phyloP scores from a whole-genome alignment of 352 stramenopile genomes.

The Phytopythium ostracodes region DNA sequence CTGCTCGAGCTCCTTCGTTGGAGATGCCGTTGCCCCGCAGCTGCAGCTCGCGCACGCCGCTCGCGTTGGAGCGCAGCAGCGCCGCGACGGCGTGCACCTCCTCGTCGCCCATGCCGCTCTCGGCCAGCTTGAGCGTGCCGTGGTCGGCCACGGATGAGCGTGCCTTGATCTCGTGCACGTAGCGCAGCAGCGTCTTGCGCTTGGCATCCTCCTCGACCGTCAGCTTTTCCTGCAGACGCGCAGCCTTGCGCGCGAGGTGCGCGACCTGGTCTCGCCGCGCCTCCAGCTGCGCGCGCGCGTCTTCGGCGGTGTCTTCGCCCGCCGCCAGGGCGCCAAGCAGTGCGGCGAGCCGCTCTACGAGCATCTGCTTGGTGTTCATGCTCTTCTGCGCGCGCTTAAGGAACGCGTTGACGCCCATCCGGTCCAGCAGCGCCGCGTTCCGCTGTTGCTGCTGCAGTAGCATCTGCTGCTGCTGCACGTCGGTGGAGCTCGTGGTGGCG shows the following conservation, averaged over 20 bases:
- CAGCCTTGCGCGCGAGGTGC: constrained; percentile 66
- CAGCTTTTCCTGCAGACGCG: constrained; percentile 81
- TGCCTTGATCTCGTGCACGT: constrained; percentile 93
- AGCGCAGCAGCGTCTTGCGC: constrained; percentile 92
- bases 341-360: constrained; percentile 87
- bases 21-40: constrained; percentile 90
- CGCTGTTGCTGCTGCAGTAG: constrained; percentile 28
- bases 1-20: constrained; percentile 89
- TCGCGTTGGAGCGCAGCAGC: constrained; percentile 81
- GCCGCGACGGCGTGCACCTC: constrained; percentile 94
- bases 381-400: constrained; percentile 92
- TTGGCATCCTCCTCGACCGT: constrained; percentile 94
- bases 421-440: constrained; percentile 88
- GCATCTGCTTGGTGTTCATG: constrained; percentile 90
- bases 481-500: constrained; percentile 10
- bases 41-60: constrained; percentile 92
- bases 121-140: constrained; percentile 71
- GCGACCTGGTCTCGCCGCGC: constrained; percentile 80
- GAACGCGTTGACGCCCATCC: constrained; percentile 88
- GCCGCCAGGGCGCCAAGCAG: constrained; percentile 68
- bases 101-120: constrained; percentile 92
- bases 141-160: constrained; percentile 20
- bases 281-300: constrained; percentile 43
- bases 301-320: constrained; percentile 66
- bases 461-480: not conserved